Conservation (phyloP, 371 early-diverging fungal genomes). For the Mortierella sp. region DNA sequence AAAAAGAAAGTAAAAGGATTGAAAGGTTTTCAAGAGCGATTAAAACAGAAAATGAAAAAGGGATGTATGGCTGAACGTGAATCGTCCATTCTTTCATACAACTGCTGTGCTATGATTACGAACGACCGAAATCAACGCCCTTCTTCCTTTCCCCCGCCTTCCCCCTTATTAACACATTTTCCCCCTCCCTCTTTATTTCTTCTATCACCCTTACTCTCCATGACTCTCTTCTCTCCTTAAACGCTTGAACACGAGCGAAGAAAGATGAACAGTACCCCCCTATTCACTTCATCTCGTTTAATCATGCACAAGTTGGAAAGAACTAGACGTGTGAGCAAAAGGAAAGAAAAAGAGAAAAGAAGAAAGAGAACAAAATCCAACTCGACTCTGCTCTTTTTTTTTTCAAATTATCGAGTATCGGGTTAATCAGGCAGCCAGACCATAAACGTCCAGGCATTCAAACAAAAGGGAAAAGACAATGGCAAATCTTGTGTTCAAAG, state of each 20-base stretch:
- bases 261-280: too few species aligned
- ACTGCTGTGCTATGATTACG: slow-evolving; percentile 13
- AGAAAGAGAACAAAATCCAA: background rate
- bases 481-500: background rate
- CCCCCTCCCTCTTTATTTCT: background rate
- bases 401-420: background rate
- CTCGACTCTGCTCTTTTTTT: background rate
- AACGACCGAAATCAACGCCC: background rate
- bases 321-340: too few species aligned
- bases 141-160: too few species aligned
- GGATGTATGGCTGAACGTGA: background rate
- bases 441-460: background rate
- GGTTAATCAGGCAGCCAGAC: background rate
- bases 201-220: background rate
- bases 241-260: background rate
- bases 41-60: background rate
- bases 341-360: too few species aligned
- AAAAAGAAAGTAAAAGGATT: too few species aligned
- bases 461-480: background rate
- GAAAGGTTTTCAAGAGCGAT: too few species aligned
- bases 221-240: background rate
- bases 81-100: background rate
- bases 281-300: background rate
- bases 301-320: background rate
- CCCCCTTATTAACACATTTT: slow-evolving; percentile 2